Base-by-base conservation (phyloP, 2,329 filamentous ascomycete genomes). In the Hypoxylon rubiginosum region DNA sequence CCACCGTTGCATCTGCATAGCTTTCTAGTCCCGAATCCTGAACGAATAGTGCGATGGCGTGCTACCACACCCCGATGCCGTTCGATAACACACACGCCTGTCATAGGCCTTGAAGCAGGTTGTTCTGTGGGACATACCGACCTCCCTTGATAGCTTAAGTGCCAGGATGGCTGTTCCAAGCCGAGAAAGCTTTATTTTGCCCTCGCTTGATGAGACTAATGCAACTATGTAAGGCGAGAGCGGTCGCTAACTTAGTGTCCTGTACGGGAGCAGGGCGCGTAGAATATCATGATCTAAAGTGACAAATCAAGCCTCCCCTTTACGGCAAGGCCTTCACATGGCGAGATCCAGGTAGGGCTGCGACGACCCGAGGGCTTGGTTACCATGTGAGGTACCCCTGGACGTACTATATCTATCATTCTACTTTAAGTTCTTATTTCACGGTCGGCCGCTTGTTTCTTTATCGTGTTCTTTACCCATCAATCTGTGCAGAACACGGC, bases 1-100 rank as follows among this genome's bases (percentile, higher is more conserved):
- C 66, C 62, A 39, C 60, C 15, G 41, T 63, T 30, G 24, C 58
- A 63, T 61, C 54, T 28, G 39, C 32, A n/a, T 49, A 46, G 48
- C 26, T 51, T 54, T 45, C 34, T 41, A 30, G 41, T 43, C 52
- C 41, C 46, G 50, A 61, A 30, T 52, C 66, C 56, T 60, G 56
- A 41, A 21, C 21, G 46, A 41, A 58, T 64, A 59, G 59, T 17
- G 30, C 45, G 39, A 68, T 64, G 46, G 41, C 59, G 62, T 68
- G 59, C 43, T 66, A 43, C 36, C 21, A 43, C 39, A 53, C 50
- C 51, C 53, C 49, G 60, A 64, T 69, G 45, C 57, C 50, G 60
- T 61, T 54, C 62, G 39, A 53, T 64, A 59, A 64, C 28, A 57
- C 4, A 10, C 11, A 7, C 17, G 34, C 30, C 15, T 64, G 24